Percentiles rank a stretch among this genome's conserved stretches.
Evolutionary conservation across 306 rosid species (phyloP).

Genomic region (Heteromeles arbutifolia): DNA sequence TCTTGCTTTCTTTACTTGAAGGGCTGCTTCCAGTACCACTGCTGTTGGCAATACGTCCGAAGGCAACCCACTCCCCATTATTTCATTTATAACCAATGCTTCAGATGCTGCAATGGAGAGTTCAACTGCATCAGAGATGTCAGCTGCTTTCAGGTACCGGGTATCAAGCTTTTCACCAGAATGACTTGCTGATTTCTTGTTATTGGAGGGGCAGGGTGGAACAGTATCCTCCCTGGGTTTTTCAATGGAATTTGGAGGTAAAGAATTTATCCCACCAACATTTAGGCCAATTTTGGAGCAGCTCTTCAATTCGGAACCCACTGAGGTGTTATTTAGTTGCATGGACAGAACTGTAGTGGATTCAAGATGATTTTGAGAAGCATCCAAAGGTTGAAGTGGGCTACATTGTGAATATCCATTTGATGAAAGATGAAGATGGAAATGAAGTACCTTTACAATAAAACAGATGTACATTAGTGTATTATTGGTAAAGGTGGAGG

Average conservation of each 20-base stretch:
- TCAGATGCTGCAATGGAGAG: conserved; percentile 84
- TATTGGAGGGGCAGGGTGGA: conserved; percentile 22
- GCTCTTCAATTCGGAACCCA: conserved; percentile 28
- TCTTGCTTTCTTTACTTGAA: conserved; percentile 65
- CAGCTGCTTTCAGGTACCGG: conserved; percentile 31
- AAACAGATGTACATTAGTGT: conserved; percentile 13
- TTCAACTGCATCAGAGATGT: conserved; percentile 53
- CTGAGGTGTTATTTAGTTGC: conserved; percentile 31
- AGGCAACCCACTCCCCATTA: conserved; percentile 34
- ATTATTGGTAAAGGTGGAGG: not conserved
- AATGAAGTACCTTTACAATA: conserved; percentile 49
- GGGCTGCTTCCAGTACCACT: conserved; percentile 70
- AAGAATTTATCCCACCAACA: conserved; percentile 25
- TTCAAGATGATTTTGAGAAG: conserved; percentile 29
- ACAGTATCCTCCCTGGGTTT: conserved; percentile 25
- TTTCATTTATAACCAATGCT: conserved; percentile 75
- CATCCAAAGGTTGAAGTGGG: conserved; percentile 38
- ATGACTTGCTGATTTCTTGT: conserved; percentile 24
- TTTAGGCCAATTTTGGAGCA: conserved; percentile 2
- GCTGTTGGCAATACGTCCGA: conserved; percentile 33
- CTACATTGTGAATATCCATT: conserved; percentile 36
- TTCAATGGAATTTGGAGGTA: conserved; percentile 18
- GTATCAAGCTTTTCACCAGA: conserved; percentile 26
- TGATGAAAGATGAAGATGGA: conserved; percentile 60
- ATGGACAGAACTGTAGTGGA: conserved; percentile 21